These are phyloP conservation scores for Phytophthora podocarpi DNA, from an alignment of 352 stramenopile species.

Conservation along the genomic window DNA sequence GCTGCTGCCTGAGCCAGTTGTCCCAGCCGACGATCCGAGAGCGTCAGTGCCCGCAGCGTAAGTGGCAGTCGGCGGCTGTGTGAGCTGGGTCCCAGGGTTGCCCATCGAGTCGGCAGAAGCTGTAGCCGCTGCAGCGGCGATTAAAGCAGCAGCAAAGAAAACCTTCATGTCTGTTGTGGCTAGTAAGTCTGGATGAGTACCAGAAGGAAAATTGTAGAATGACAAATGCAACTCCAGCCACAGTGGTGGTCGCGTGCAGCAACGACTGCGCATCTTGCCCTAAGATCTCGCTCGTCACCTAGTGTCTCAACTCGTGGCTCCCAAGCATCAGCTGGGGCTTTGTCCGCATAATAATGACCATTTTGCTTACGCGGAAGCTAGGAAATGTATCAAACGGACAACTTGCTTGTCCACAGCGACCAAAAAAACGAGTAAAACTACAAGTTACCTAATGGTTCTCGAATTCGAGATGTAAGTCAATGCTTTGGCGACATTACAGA, in stretches of 20 bases:
- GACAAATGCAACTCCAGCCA: background rate
- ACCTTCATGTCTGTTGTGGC: conserved; percentile 27
- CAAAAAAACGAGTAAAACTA: no score
- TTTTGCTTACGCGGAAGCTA: background rate
- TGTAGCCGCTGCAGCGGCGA: conserved; percentile 15
- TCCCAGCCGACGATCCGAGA: no score
- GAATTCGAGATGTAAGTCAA: no score
- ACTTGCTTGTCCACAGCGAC: conserved; percentile 9
- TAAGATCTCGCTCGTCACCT: conserved; percentile 24
- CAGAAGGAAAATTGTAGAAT: conserved; percentile 35
- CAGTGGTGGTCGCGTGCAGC: background rate
- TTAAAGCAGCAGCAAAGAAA: conserved; percentile 22
- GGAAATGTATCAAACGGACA: conserved; percentile 10
- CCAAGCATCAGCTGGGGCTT: conserved; percentile 24
- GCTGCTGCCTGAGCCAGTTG: no score
- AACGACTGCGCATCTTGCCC: conserved; percentile 23
- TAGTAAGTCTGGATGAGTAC: conserved; percentile 18
- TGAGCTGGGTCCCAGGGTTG: conserved; percentile 9
- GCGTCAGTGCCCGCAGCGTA: no score
- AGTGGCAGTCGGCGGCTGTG: conserved; percentile 11
- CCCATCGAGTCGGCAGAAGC: conserved; percentile 31
- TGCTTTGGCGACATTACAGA: no score
- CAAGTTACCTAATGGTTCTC: conserved; percentile 16
- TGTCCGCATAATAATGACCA: conserved; percentile 18
- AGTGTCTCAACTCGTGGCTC: conserved; percentile 10